Base-by-base conservation (phyloP, 305 asterid species). In the Salvia sclarea region DNA sequence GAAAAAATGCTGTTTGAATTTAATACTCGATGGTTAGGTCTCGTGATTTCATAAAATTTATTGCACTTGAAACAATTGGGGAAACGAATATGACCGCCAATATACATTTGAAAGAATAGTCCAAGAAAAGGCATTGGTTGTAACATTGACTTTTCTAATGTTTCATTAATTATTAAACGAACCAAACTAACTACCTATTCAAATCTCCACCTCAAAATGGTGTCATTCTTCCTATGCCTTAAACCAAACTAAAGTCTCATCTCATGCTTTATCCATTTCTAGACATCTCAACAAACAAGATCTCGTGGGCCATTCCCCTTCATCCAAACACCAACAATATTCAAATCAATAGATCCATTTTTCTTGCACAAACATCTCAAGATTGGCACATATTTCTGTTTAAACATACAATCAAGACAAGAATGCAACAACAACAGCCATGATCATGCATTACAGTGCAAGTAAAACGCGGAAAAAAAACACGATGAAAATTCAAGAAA, bases 231-330 rank as follows among this genome's bases (percentile, higher is more conserved):
- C 49, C 47, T 25, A 74, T 24, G 50, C 73, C 71, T 67, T 71
- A 7, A 22, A 75, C 49, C 73, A 24, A 57, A 59, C 67, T 54
- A 72, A 48, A 66, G n/a, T n/a, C n/a, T n/a, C n/a, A n/a, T 67
- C 74, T 48, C 79, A 67, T 79, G 68, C 56, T 56, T 73, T 76
- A 69, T 47, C 76, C 66, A 73, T 60, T 82, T 72, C 66, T 54
- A 44, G 37, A 66, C 52, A 69, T 16, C 74, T 79, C 80, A 78
- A 47, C 79, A 64, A 73, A 47, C 72, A 44, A 66, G 81, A 86
- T 84, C 55, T 72, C 41, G 83, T 77, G 86, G 86, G 85, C 58
- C 88, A 75, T 52, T 24, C n/a, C 14, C 30, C 37, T 22, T 9
- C 53, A 17, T 9, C 47, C 49, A 20, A 49, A 28, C 66, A 60